These are phyloP conservation scores for Camelina neglecta DNA, from an alignment of 345 rosid genomes.

Conservation along the genomic window DNA sequence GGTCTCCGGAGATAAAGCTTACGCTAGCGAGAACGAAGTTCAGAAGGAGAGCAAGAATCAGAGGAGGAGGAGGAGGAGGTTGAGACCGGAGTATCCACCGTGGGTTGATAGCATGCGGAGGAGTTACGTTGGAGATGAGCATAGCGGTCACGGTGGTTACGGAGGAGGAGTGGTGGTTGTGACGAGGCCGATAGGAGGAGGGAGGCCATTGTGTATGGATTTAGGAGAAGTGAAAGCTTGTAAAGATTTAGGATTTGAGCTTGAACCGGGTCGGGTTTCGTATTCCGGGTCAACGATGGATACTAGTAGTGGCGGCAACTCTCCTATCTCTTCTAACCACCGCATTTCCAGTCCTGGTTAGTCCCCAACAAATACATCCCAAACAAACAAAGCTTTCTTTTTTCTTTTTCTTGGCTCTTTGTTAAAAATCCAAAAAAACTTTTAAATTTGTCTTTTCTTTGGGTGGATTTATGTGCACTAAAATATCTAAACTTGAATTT, in stretches of 20 bases:
- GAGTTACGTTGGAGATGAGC: slow-evolving; percentile 37
- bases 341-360: slow-evolving; percentile 93
- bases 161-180: slow-evolving; percentile 67
- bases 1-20: slow-evolving; percentile 53
- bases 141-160: slow-evolving; percentile 44
- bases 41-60: slow-evolving; percentile 43
- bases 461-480: not conserved
- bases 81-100: slow-evolving; percentile 43
- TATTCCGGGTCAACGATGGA: slow-evolving; percentile 56
- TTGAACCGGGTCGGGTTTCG: slow-evolving; percentile 64
- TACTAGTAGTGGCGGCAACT: slow-evolving; percentile 86
- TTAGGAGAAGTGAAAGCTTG: slow-evolving; percentile 91
- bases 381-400: not conserved
- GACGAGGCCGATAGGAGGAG: slow-evolving; percentile 83
- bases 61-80: slow-evolving; percentile 47
- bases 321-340: slow-evolving; percentile 88
- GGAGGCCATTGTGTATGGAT: slow-evolving; percentile 83
- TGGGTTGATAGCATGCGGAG: slow-evolving; percentile 47
- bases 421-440: not conserved
- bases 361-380: slow-evolving; percentile 3
- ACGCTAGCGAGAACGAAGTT: slow-evolving; percentile 83
- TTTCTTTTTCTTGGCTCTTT: not conserved
- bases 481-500: slow-evolving; percentile 4
- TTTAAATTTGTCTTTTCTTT: not conserved
- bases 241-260: slow-evolving; percentile 83